Conservation (phyloP, 164 flowering plant species). For the Aristolochia fimbriata region DNA sequence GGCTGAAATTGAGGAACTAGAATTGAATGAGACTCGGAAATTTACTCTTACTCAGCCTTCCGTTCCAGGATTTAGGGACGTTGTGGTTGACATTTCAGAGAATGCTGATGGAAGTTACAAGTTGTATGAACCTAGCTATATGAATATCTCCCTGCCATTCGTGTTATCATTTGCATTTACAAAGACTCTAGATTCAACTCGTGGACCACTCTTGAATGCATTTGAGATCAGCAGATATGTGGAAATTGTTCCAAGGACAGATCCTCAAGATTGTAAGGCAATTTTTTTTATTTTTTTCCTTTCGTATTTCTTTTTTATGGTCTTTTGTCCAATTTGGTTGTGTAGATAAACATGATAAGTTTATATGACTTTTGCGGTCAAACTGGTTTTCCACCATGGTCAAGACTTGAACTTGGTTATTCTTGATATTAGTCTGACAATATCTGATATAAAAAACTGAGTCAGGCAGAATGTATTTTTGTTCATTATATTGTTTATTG, state of each 20-base stretch:
- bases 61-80: conserved; percentile 59
- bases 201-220: conserved; percentile 87
- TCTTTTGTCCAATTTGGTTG: not conserved
- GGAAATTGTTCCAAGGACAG: conserved; percentile 53
- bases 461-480: not conserved
- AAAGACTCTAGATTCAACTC: conserved; percentile 74
- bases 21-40: conserved; percentile 57
- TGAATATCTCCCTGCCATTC: conserved; percentile 68
- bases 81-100: conserved; percentile 80
- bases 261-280: conserved; percentile 53
- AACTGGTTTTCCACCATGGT: no score
- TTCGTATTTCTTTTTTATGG: not conserved
- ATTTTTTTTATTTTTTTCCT: not conserved
- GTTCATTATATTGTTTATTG: not conserved
- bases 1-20: conserved; percentile 85
- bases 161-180: conserved; percentile 67
- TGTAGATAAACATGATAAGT: not conserved
- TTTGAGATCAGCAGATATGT: conserved; percentile 79
- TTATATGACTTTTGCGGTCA: no score
- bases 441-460: not conserved
- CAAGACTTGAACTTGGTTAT: not conserved
- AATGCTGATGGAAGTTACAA: conserved; percentile 84
- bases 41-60: conserved; percentile 63
- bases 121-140: conserved; percentile 87
- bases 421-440: not conserved